These are phyloP conservation scores for Penicillium sp. DNA, from an alignment of 2,329 filamentous ascomycete species.

Conservation along the genomic window DNA sequence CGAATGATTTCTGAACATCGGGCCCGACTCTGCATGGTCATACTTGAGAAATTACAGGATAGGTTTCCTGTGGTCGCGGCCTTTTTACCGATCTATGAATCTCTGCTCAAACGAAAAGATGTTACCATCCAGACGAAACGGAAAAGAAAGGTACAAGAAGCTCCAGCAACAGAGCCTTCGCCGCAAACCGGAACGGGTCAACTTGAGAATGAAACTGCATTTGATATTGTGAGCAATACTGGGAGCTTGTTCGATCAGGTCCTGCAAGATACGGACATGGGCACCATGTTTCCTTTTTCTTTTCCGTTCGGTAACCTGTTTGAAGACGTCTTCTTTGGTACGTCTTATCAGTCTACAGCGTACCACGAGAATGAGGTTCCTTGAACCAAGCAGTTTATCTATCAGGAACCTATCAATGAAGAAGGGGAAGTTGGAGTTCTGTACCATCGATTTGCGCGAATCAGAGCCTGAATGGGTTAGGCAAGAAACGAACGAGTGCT, in stretches of 20 bases:
- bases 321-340: slow-evolving; percentile 11
- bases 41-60: slow-evolving; percentile 22
- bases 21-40: slow-evolving; percentile 25
- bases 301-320: slow-evolving; percentile 15
- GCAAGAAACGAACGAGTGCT: too few species aligned
- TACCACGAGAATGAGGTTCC: too few species aligned
- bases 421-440: too few species aligned
- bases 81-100: slow-evolving; percentile 14
- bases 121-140: neutral
- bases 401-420: too few species aligned
- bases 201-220: neutral
- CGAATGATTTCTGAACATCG: slow-evolving; percentile 25
- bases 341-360: neutral
- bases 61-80: slow-evolving; percentile 19
- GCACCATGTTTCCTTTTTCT: slow-evolving; percentile 10
- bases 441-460: too few species aligned
- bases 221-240: neutral
- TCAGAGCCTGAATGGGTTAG: too few species aligned
- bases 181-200: neutral
- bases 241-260: slow-evolving; percentile 5
- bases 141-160: neutral
- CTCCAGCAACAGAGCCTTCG: neutral
- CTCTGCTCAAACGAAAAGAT: slow-evolving; percentile 5
- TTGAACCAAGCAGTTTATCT: too few species aligned
- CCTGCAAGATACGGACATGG: slow-evolving; percentile 6